Evolutionary conservation across 306 rosid genomes (phyloP).

Genomic region (Gillenia trifoliata): DNA sequence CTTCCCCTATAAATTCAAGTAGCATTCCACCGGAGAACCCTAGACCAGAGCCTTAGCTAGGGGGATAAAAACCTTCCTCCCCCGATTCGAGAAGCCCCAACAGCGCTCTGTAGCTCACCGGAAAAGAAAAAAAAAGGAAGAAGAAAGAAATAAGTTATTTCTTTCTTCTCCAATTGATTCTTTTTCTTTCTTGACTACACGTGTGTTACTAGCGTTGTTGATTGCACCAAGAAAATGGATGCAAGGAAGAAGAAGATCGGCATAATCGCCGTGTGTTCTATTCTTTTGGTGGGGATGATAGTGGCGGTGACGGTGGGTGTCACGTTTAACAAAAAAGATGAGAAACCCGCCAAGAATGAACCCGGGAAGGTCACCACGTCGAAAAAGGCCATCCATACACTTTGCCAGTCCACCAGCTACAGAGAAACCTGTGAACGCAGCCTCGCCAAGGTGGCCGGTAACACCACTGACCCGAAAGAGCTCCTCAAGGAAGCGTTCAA

Average conservation of each 20-base stretch:
- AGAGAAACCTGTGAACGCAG: conserved; percentile 40
- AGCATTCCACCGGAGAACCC: background rate
- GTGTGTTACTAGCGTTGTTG: background rate
- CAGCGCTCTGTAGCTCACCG: background rate
- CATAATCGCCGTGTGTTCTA: conserved; percentile 19
- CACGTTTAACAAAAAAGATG: background rate
- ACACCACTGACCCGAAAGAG: conserved; percentile 31
- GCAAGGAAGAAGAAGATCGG: conserved; percentile 40
- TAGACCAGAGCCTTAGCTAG: background rate
- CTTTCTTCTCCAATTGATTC: background rate
- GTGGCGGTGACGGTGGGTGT: conserved; percentile 38
- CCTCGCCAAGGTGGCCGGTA: conserved; percentile 1
- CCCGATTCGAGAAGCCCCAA: background rate
- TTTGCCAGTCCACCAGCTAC: conserved; percentile 53
- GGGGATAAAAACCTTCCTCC: conserved; percentile 9
- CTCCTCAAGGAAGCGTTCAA: conserved; percentile 40
- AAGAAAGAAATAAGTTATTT: too few species aligned
- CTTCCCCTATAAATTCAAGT: background rate
- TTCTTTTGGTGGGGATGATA: conserved; percentile 8
- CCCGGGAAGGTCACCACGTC: background rate
- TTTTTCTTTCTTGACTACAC: background rate
- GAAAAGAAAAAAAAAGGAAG: background rate
- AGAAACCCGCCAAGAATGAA: background rate
- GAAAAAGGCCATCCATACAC: conserved; percentile 17
- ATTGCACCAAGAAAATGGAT: too few species aligned